Evolutionary conservation across 306 rosid species (phyloP), one percentile per base, ranked within the genome.

Genomic region (Prosopis cineraria): DNA sequence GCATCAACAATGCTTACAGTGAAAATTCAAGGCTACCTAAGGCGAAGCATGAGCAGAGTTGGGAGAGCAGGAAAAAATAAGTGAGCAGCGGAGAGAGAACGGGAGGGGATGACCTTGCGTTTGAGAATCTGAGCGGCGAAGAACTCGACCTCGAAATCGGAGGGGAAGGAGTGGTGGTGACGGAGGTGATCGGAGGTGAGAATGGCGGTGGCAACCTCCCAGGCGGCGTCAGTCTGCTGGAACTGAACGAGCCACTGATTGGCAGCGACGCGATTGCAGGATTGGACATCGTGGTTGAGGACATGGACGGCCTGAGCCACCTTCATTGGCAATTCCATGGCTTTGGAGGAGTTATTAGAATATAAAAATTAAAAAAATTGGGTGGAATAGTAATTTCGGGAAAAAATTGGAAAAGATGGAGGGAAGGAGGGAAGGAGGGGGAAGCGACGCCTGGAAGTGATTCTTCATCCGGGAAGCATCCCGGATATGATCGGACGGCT

Each of bases 191-290:
- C 87, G 78, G 94, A 87, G 66, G 96, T 85, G 81, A 94, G 96
- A 74, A 94, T 89, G 65, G 91, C 86, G 63, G 97, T 92, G 87
- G 98, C 97, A 75, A 94, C 97, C 41, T 92, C 93, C 98, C 97
- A 94, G 31, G 98, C 97, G 33, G 96, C 97, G 70, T 86, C 89
- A n/a, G 93, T 91, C 67, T 92, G 97, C 82, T 94, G 98, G 77
- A 94, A 94, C 84, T 94, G 97, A 81, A 94, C 98, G 63, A 94
- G 85, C 98, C 98, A 94, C 80, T 94, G 98, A 85, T 94, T 94
- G 11, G 98, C 98, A 56, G 98, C 98, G 82, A 94, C 93, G 82
- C 98, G 97, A 89, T 94, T 94, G 88, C 96, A 88, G 37, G 98
- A 94, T 78, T 92, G 93, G 43, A 84, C 76, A 62, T 92, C 96